Percentiles rank a stretch among this genome's conserved stretches.
Evolutionary conservation across 176 grass and related monocot genomes (phyloP).

Genomic region (Rhynchospora tenuis): DNA sequence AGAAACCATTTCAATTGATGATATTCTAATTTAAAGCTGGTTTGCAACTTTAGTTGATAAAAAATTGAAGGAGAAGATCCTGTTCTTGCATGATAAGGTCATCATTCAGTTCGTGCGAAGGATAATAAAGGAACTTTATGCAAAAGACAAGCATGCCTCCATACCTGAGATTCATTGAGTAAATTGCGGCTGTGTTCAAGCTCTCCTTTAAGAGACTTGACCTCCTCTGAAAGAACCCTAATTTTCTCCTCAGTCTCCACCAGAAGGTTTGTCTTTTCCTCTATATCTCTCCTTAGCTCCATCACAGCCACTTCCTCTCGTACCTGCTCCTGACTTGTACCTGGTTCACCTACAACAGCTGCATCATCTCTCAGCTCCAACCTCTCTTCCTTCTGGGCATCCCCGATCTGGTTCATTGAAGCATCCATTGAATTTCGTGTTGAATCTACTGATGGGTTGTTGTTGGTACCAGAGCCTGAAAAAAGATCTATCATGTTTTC

Average conservation of each 20-base stretch:
- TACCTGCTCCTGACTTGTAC: background rate
- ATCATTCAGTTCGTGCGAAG: background rate
- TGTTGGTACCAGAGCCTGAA: slow-evolving; percentile 49
- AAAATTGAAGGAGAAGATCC: slow-evolving; percentile 12
- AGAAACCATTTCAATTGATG: slow-evolving; percentile 1
- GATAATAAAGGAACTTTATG: slow-evolving; percentile 19
- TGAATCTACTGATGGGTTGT: slow-evolving; percentile 38
- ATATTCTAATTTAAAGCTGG: background rate
- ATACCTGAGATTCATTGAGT: slow-evolving; percentile 96
- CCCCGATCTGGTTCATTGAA: slow-evolving; percentile 57
- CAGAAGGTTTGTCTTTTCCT: slow-evolving; percentile 62
- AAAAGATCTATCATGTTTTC: slow-evolving; percentile 87
- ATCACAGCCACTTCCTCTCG: slow-evolving; percentile 35
- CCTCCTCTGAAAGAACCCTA: slow-evolving; percentile 43
- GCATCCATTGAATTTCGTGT: slow-evolving; percentile 50
- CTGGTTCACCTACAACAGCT: background rate
- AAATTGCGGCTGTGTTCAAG: slow-evolving; percentile 54
- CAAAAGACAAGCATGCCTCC: slow-evolving; percentile 9
- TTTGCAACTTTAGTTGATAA: background rate
- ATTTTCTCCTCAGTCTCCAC: slow-evolving; percentile 67
- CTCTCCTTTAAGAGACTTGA: slow-evolving; percentile 59
- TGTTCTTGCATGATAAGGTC: slow-evolving; percentile 4
- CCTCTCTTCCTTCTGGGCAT: slow-evolving; percentile 43
- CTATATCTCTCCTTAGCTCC: slow-evolving; percentile 54
- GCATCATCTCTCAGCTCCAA: slow-evolving; percentile 3